Percentiles rank a stretch among this genome's conserved stretches.
phyloP scores from a whole-genome alignment of 345 rosid genomes.

The Pistacia vera region DNA sequence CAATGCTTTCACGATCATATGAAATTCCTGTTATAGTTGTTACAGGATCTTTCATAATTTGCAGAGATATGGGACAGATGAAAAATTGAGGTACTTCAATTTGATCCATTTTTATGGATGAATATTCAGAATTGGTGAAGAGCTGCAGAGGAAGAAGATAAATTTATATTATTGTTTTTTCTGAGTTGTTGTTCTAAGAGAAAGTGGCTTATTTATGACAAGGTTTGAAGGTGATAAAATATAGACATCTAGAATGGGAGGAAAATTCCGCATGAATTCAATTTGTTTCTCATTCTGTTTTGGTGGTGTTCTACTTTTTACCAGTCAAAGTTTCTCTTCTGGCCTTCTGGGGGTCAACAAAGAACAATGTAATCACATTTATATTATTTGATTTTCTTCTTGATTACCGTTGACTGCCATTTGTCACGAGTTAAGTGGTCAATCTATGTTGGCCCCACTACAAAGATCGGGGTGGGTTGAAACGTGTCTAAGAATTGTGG shows the following conservation, averaged over 20 bases:
- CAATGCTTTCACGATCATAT: conserved; percentile 63
- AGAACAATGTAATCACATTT: neutral
- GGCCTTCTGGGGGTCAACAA: neutral
- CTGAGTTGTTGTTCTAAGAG: neutral
- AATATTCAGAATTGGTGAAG: neutral
- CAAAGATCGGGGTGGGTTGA: no score
- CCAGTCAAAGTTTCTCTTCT: neutral
- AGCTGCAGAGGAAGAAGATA: neutral
- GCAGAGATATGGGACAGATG: conserved; percentile 61
- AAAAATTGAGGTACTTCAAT: conserved; percentile 54
- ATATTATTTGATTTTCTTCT: no score
- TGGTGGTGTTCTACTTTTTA: neutral
- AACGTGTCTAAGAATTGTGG: no score
- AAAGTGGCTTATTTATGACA: conserved; percentile 1
- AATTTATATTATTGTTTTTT: neutral
- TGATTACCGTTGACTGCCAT: no score
- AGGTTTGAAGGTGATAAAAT: neutral
- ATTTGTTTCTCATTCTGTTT: neutral
- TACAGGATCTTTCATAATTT: conserved; percentile 68
- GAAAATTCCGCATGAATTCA: neutral
- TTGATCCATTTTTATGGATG: conserved; percentile 29
- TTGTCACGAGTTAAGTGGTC: no score
- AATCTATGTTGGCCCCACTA: no score
- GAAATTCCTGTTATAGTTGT: conserved; percentile 62
- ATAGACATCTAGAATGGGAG: no score